A percentile compares a stretch with the other conserved stretches of the same genome.
Evolutionary conservation across 495 filamentous ascomycete genomes (phyloP).

Genomic region (Penicillium paradoxum): DNA sequence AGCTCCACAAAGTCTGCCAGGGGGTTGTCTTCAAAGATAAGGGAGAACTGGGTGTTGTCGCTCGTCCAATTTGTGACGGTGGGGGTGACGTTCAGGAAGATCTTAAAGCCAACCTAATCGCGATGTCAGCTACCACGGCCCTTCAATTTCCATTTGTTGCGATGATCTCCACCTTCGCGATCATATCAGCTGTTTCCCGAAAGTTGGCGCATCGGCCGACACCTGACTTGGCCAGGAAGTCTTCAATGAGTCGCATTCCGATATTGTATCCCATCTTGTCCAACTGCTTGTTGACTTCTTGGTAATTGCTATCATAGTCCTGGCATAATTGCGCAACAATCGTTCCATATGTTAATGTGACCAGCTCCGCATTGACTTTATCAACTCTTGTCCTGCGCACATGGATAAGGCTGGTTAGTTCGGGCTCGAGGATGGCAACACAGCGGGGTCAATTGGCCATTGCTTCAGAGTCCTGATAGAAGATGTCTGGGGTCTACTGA

Average conservation of each 20-base stretch:
- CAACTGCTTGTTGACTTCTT: conserved; percentile 89
- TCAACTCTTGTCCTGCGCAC: conserved; percentile 54
- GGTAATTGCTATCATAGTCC: conserved; percentile 89
- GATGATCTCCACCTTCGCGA: conserved; percentile 66
- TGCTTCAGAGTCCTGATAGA: background rate
- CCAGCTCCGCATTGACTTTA: conserved; percentile 85
- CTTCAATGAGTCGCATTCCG: conserved; percentile 90
- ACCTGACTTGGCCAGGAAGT: conserved; percentile 92
- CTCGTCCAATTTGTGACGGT: conserved; percentile 91
- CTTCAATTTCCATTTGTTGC: background rate
- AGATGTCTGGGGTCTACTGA: conserved; percentile 50
- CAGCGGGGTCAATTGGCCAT: background rate
- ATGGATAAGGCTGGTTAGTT: conserved; percentile 8
- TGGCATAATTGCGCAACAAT: conserved; percentile 95
- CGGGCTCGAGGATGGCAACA: background rate
- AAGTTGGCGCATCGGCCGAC: conserved; percentile 89
- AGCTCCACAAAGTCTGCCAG: conserved; percentile 96
- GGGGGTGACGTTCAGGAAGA: conserved; percentile 97
- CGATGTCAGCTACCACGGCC: background rate
- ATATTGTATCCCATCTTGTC: conserved; percentile 99
- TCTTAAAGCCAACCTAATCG: conserved; percentile 89
- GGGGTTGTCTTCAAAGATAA: conserved; percentile 96
- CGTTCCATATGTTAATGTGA: conserved; percentile 95
- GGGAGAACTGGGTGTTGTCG: conserved; percentile 92
- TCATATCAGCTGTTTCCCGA: conserved; percentile 91